Conservation (phyloP, 2,329 filamentous ascomycete genomes). For the Aspergillus sp. region DNA sequence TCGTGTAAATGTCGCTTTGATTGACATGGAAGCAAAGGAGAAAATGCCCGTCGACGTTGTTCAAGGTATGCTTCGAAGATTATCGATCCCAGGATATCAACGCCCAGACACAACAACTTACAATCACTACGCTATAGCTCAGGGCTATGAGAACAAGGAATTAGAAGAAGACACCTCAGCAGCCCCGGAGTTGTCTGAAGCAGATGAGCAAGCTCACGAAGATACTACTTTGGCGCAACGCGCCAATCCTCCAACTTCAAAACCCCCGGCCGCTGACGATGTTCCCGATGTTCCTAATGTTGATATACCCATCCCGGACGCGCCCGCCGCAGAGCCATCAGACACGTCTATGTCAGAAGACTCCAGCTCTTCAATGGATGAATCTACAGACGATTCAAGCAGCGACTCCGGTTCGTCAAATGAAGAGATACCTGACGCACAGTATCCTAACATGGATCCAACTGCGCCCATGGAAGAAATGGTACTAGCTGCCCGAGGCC, state of each 20-base stretch:
- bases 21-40: conserved; percentile 21
- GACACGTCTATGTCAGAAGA: conserved; percentile 30
- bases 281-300: conserved; percentile 7
- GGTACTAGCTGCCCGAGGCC: not conserved
- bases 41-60: conserved; percentile 8
- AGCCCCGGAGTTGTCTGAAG: not conserved
- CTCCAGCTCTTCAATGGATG: conserved; percentile 39
- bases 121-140: conserved; percentile 2
- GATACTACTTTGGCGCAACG: not conserved
- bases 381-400: conserved; percentile 33
- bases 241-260: not conserved
- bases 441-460: not conserved
- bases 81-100: not conserved
- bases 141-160: not conserved
- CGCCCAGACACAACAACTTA: conserved; percentile 3
- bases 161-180: not conserved
- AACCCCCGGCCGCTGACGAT: not conserved
- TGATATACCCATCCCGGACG: conserved; percentile 11
- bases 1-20: conserved; percentile 41
- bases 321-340: conserved; percentile 14
- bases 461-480: not conserved
- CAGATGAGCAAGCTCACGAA: not conserved
- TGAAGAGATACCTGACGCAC: conserved; percentile 12
- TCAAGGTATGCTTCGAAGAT: conserved; percentile 22
- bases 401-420: conserved; percentile 20